These are phyloP conservation scores for Periconia sp. DNA, from an alignment of 2,329 filamentous ascomycete species.

Conservation along the genomic window DNA sequence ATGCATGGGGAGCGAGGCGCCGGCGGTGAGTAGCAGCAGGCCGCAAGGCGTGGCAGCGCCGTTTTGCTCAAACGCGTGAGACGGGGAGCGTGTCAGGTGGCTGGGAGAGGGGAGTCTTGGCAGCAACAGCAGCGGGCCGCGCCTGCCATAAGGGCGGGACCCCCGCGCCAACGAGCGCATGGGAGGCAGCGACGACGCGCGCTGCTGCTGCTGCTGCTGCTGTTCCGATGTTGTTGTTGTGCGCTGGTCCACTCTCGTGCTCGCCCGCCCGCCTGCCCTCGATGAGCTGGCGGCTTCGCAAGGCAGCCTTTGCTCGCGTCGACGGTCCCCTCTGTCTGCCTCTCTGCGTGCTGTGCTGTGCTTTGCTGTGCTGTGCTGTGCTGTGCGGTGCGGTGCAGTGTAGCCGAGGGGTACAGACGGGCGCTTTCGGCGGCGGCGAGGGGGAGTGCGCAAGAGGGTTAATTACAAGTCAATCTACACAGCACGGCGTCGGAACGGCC, in stretches of 20 bases:
- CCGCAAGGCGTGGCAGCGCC: slow-evolving; percentile 31
- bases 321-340: no score
- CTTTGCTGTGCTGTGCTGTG: no score
- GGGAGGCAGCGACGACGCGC: no score
- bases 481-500: background rate
- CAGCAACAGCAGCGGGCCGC: slow-evolving; percentile 1
- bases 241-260: no score
- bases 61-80: slow-evolving; percentile 37
- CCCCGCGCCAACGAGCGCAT: no score
- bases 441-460: slow-evolving; percentile 11
- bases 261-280: no score
- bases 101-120: slow-evolving; percentile 18
- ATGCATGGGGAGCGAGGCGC: slow-evolving; percentile 16
- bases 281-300: no score
- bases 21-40: slow-evolving; percentile 31
- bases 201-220: no score
- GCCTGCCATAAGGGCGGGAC: slow-evolving; percentile 3
- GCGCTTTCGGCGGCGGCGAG: background rate
- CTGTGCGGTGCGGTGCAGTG: no score
- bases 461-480: slow-evolving; percentile 19
- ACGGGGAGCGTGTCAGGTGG: slow-evolving; percentile 36
- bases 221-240: no score
- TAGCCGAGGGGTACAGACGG: background rate
- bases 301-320: no score
- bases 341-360: no score